Conservation (phyloP, 495 filamentous ascomycete genomes). For the Penicillium nucicola region DNA sequence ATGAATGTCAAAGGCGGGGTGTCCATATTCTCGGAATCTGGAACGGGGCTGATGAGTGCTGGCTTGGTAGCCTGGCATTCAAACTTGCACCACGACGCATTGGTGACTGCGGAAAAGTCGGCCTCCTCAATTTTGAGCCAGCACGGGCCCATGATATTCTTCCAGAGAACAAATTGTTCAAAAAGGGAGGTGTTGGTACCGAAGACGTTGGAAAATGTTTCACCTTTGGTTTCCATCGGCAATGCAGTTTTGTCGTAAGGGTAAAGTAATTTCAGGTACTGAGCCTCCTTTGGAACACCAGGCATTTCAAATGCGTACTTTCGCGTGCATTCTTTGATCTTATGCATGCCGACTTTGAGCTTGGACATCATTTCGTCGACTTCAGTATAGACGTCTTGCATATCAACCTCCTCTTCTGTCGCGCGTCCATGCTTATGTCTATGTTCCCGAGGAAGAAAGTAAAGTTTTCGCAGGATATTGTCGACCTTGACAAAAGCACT, state of each 20-base stretch:
- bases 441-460: slow-evolving; percentile 81
- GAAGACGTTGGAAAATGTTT: slow-evolving; percentile 94
- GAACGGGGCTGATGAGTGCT: slow-evolving; percentile 62
- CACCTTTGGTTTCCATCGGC: slow-evolving; percentile 67
- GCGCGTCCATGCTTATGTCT: slow-evolving; percentile 61
- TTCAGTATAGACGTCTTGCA: slow-evolving; percentile 87
- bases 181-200: slow-evolving; percentile 92
- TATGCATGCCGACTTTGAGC: slow-evolving; percentile 80
- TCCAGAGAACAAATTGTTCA: slow-evolving; percentile 97
- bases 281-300: slow-evolving; percentile 79
- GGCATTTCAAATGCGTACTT: slow-evolving; percentile 96
- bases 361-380: slow-evolving; percentile 81
- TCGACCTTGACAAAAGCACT: slow-evolving; percentile 97
- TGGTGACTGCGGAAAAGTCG: slow-evolving; percentile 79
- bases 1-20: slow-evolving; percentile 87
- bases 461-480: slow-evolving; percentile 89
- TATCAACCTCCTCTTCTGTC: slow-evolving; percentile 77
- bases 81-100: slow-evolving; percentile 94
- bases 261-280: slow-evolving; percentile 93
- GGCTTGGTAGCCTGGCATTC: slow-evolving; percentile 81
- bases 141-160: slow-evolving; percentile 96
- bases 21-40: slow-evolving; percentile 74
- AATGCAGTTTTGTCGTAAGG: slow-evolving; percentile 77
- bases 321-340: slow-evolving; percentile 83
- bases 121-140: slow-evolving; percentile 88